Evolutionary conservation across 23 red algal genomes (phyloP), one percentile per base, ranked within the genome.

Genomic region (Cyanidioschyzon merolae): DNA sequence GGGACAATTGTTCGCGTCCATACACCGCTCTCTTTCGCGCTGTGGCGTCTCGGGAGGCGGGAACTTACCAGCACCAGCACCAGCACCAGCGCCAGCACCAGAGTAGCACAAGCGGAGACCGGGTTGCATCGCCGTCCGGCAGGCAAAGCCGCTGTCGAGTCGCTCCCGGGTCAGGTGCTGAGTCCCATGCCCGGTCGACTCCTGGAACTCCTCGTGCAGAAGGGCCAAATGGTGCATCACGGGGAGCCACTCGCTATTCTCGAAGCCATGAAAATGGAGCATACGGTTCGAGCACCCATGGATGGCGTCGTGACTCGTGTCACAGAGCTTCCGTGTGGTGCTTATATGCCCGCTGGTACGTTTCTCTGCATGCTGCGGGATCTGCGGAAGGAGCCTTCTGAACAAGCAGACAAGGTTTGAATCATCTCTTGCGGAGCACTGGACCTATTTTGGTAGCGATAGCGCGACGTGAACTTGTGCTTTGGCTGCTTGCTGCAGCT

Each of bases 231-330:
- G 18, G 83, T 86, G 3, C 24, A 78, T 0, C 36, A 51, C 25
- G 83, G 76, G 17, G 50, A 86, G 2, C 57, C 54, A 1, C 24
- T 86, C 27, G 36, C 75, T 16, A 51, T 36, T 26, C 38, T 86
- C 32, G 83, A 86, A 37, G 83, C 83, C 0, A 86, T 86, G 83
- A 86, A 86, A 59, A 86, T 86, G 83, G 68, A 59, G 51, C 68
- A 86, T 58, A 58, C 45, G 17, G 40, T 86, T 3, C 54, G 50
- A 38, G 57, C 74, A 1, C 75, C 83, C 0, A 39, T 71, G 2
- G 39, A 26, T 37, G 83, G 83, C 17, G 24, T n/a, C 31, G 74
- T 86, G 15, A 57, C 41, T 17, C 2, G 37, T 30, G 67, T 85
- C 0, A 2, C 54, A 38, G 39, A 51, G 27, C 45, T 58, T 29